Evolutionary conservation across 2,329 filamentous ascomycete genomes (phyloP).

Genomic region (Trichoderma lentiforme): DNA sequence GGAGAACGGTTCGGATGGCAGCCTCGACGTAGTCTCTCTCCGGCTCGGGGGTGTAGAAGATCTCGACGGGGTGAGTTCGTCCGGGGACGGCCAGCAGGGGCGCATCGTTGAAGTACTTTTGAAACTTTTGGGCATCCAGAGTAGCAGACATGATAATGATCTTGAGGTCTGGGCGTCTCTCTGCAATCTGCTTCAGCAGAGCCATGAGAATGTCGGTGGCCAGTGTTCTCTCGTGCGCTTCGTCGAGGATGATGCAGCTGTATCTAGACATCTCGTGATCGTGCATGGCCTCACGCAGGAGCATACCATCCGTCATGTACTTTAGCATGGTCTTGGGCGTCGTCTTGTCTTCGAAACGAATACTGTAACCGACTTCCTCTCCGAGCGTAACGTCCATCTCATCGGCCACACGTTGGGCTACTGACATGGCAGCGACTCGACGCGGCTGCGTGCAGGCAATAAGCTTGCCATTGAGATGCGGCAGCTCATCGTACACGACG

Average conservation of each 20-base stretch:
- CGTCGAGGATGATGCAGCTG: slow-evolving; percentile 96
- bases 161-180: slow-evolving; percentile 83
- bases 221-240: slow-evolving; percentile 95
- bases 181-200: slow-evolving; percentile 83
- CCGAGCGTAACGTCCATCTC: slow-evolving; percentile 93
- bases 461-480: slow-evolving; percentile 80
- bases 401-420: slow-evolving; percentile 94
- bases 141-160: slow-evolving; percentile 99
- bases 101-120: slow-evolving; percentile 93
- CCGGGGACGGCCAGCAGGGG: slow-evolving; percentile 91
- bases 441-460: slow-evolving; percentile 97
- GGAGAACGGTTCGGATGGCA: slow-evolving; percentile 87
- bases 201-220: slow-evolving; percentile 98
- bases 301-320: slow-evolving; percentile 99
- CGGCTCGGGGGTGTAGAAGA: slow-evolving; percentile 96
- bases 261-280: slow-evolving; percentile 89
- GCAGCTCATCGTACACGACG: slow-evolving; percentile 93
- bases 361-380: slow-evolving; percentile 96
- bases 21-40: slow-evolving; percentile 97
- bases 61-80: slow-evolving; percentile 93
- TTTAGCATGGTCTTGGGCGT: slow-evolving; percentile 86
- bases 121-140: slow-evolving; percentile 95
- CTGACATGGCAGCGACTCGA: slow-evolving; percentile 97
- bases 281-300: slow-evolving; percentile 93
- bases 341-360: slow-evolving; percentile 96